These are phyloP conservation scores for Aspergillus calidoustus DNA, from an alignment of 2,329 filamentous ascomycete species.

Conservation along the genomic window DNA sequence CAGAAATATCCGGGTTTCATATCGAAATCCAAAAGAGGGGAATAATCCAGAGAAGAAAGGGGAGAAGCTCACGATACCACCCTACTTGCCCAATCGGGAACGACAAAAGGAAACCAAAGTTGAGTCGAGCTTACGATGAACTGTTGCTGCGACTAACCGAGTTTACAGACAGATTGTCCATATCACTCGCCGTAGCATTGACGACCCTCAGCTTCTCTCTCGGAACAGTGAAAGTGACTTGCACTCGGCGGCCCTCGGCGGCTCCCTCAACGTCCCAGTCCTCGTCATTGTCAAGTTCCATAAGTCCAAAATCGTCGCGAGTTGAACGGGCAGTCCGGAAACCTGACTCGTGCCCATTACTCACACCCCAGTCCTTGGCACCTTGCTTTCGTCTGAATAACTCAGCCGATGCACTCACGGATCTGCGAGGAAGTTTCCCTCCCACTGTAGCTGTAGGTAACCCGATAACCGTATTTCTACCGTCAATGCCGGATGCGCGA, in stretches of 20 bases:
- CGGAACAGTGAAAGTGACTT: conserved; percentile 92
- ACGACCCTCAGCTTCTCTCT: conserved; percentile 86
- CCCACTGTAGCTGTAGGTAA: conserved; percentile 10
- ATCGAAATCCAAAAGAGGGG: background rate
- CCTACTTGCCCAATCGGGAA: conserved; percentile 2
- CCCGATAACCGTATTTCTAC: conserved; percentile 29
- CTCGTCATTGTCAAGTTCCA: conserved; percentile 38
- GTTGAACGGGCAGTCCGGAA: conserved; percentile 21
- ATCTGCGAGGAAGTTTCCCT: conserved; percentile 44
- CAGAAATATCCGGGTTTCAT: conserved; percentile 3
- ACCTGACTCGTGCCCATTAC: conserved; percentile 28
- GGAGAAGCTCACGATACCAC: background rate
- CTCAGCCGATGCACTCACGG: conserved; percentile 54
- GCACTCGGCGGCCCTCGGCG: conserved; percentile 71
- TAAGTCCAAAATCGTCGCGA: conserved; percentile 33
- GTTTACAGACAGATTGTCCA: conserved; percentile 36
- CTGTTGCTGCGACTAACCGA: conserved; percentile 33
- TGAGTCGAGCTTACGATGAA: conserved; percentile 7
- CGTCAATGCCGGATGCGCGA: conserved; percentile 36
- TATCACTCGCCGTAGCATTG: conserved; percentile 64
- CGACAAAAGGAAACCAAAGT: background rate
- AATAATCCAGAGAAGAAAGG: background rate
- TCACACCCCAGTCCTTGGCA: conserved; percentile 57
- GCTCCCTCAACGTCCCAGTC: conserved; percentile 80
- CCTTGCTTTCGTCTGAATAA: conserved; percentile 57